Base-by-base conservation (phyloP, 257 asterid genomes). In the Cynanchum wilfordii region DNA sequence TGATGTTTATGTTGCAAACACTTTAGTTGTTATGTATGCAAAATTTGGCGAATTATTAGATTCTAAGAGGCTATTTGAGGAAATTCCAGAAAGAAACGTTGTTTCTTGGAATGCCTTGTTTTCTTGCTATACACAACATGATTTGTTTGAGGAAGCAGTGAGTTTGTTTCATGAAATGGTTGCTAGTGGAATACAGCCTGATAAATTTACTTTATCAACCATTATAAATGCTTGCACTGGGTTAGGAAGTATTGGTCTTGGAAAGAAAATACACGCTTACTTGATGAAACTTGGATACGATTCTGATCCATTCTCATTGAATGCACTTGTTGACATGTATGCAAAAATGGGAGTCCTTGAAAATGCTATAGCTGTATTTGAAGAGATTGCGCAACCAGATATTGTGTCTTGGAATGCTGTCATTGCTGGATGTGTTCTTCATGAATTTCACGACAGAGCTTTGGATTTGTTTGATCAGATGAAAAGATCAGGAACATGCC, bases 281-380 rank as follows among this genome's bases (percentile, higher is more conserved):
- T 74, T 88, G 73, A 78, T 87, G 69, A 90, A 88, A 77, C 89
- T 87, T 29, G 93, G 95, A 63, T 88, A 84, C 27, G 86, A 87
- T 71, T 54, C 40, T 54, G 97, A 90, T 77, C 85, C 87, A 0
- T 90, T 85, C 84, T 90, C 97, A 25, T 79, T 64, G 55, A 90
- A 90, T 79, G 95, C 97, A 44, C 84, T 90, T 44, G 82, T 90
- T 72, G 95, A 90, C 75, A 90, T 90, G 93, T 88, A 88, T 74
- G 86, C 95, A 54, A 90, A 88, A 80, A 77, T 75, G 42, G 89
- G 95, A 68, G 70, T 73, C 70, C 87, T 88, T 71, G 76, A 81
- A 76, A 90, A 83, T 68, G 87, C 91, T 0, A 52, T 78, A 33
- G 12, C 82, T 36, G 97, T 79, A 79, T 88, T 87, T 29, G 58